Evolutionary conservation across 2,329 filamentous ascomycete genomes (phyloP).

Genomic region (Colletotrichum navitas): DNA sequence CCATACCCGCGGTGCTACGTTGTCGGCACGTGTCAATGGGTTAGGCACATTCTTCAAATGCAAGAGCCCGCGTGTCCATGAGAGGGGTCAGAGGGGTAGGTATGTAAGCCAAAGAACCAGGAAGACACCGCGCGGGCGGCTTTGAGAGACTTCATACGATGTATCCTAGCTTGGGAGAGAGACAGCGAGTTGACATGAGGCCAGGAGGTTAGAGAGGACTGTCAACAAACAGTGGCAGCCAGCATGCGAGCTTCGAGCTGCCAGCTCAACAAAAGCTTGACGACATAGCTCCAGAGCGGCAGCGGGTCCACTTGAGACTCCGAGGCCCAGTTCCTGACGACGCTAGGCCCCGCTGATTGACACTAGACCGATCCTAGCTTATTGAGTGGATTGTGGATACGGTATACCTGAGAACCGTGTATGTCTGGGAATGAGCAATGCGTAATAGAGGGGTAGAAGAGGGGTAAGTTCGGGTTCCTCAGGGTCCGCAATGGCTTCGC

Average conservation of each 20-base stretch:
- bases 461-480: constrained; percentile 20
- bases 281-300: constrained; percentile 21
- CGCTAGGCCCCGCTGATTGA: constrained; percentile 33
- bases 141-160: constrained; percentile 6
- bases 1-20: neutral
- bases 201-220: constrained; percentile 4
- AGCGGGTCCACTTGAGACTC: constrained; percentile 20
- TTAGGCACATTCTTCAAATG: constrained; percentile 10
- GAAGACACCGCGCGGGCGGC: constrained; percentile 19
- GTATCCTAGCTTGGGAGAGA: neutral
- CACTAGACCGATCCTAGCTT: constrained; percentile 15
- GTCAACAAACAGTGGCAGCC: constrained; percentile 13
- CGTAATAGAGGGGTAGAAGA: constrained; percentile 24
- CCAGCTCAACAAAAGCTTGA: constrained; percentile 35
- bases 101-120: constrained; percentile 1
- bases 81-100: constrained; percentile 3
- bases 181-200: neutral
- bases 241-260: constrained; percentile 5
- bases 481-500: constrained; percentile 10
- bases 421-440: constrained; percentile 22
- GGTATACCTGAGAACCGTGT: constrained; percentile 3
- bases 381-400: constrained; percentile 39
- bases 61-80: constrained; percentile 22
- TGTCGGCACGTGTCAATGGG: constrained; percentile 19
- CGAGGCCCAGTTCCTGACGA: constrained; percentile 21